A percentile compares a stretch with the other conserved stretches of the same genome.
Evolutionary conservation across 2,329 filamentous ascomycete species (phyloP).

Genomic region (Epichloe sp.): DNA sequence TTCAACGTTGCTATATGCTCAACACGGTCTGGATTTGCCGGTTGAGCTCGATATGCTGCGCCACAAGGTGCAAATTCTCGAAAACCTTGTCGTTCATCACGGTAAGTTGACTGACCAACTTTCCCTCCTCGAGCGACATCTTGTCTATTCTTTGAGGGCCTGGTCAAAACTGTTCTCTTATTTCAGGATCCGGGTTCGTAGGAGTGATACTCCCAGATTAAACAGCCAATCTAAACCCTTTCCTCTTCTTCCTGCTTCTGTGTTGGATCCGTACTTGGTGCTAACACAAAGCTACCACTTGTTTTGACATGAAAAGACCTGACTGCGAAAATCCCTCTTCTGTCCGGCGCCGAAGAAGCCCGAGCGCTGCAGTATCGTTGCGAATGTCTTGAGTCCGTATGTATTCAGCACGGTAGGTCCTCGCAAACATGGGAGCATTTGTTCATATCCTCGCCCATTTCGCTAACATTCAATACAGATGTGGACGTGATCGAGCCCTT

Average conservation of each 20-base stretch:
- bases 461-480: constrained; percentile 9
- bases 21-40: constrained; percentile 33
- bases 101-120: constrained; percentile 24
- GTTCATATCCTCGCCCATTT: not conserved
- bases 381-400: constrained; percentile 42
- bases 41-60: constrained; percentile 42
- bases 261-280: not conserved
- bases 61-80: constrained; percentile 38
- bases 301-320: constrained; percentile 11
- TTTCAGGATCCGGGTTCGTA: constrained; percentile 1
- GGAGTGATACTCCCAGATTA: too few species aligned
- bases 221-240: too few species aligned
- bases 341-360: constrained; percentile 45
- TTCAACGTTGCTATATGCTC: constrained; percentile 32
- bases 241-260: not conserved
- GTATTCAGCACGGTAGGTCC: constrained; percentile 25
- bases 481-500: constrained; percentile 20
- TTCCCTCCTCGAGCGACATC: not conserved
- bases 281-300: not conserved
- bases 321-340: constrained; percentile 23
- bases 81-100: constrained; percentile 33
- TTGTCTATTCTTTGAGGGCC: not conserved
- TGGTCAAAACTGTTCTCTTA: not conserved
- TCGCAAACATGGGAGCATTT: not conserved
- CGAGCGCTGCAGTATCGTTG: constrained; percentile 43